A percentile compares a stretch with the other conserved stretches of the same genome.
phyloP scores from a whole-genome alignment of 148 eudicot species.

The Camellia japonica region DNA sequence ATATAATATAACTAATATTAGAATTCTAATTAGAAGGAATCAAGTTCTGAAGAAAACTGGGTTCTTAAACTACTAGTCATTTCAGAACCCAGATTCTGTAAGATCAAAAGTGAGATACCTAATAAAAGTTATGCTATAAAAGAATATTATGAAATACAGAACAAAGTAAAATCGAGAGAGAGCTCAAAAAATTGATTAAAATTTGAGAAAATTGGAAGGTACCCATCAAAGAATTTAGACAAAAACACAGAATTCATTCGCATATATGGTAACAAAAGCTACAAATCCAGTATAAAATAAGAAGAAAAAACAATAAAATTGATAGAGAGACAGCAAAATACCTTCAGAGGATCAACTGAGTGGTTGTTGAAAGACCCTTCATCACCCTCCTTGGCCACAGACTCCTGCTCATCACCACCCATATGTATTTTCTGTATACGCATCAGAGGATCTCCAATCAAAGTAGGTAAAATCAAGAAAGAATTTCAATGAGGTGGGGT shows the following conservation, averaged over 20 bases:
- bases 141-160: neutral
- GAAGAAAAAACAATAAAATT: neutral
- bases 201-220: neutral
- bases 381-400: slow-evolving; percentile 13
- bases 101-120: neutral
- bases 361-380: slow-evolving; percentile 1
- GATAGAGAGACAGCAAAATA: slow-evolving; percentile 4
- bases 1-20: too few relatives aligned
- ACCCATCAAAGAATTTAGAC: slow-evolving; percentile 3
- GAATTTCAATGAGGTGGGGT: neutral
- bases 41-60: neutral
- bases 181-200: neutral
- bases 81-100: neutral
- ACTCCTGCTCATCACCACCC: slow-evolving; percentile 22
- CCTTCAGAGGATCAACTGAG: slow-evolving; percentile 17
- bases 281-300: neutral
- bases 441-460: neutral
- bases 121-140: neutral
- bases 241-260: neutral
- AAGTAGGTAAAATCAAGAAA: neutral
- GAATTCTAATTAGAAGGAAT: neutral
- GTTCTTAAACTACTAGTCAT: neutral
- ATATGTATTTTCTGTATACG: neutral
- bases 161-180: neutral
- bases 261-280: neutral